Percentiles rank a stretch among this genome's conserved stretches.
Evolutionary conservation across 805 yeast species (phyloP).

Genomic region (Yarrowia alimentaria): DNA sequence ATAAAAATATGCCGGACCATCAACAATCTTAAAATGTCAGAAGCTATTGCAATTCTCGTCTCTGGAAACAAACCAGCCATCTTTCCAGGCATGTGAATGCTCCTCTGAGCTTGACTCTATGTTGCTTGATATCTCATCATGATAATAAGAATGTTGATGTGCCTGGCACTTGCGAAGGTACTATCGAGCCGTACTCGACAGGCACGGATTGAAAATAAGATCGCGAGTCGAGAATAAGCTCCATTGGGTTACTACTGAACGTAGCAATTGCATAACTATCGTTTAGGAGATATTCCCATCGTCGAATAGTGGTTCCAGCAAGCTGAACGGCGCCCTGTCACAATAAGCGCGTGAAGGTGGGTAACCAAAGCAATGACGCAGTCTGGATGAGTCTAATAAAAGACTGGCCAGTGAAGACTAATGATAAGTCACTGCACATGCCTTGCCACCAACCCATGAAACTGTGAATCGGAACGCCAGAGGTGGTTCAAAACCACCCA

Average conservation of each 20-base stretch:
- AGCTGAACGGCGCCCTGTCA: conserved; percentile 20
- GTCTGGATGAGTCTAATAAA: conserved; percentile 27
- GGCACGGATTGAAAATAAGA: conserved; percentile 29
- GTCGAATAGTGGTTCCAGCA: conserved; percentile 29
- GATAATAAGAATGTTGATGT: conserved; percentile 26
- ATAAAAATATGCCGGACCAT: background rate
- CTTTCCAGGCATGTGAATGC: conserved; percentile 27
- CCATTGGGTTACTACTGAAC: conserved; percentile 39
- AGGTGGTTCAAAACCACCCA: conserved; percentile 12
- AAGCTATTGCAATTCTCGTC: conserved; percentile 33
- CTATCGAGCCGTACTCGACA: conserved; percentile 29
- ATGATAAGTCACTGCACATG: conserved; percentile 18
- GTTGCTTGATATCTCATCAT: conserved; percentile 38
- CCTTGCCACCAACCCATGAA: conserved; percentile 29
- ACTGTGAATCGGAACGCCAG: conserved; percentile 27
- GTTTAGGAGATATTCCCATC: conserved; percentile 31
- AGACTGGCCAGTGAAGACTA: conserved; percentile 27
- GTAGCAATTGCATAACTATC: conserved; percentile 41
- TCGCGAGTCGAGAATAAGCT: conserved; percentile 39
- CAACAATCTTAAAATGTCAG: conserved; percentile 30
- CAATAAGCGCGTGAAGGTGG: too few species aligned
- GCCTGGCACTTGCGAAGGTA: conserved; percentile 36
- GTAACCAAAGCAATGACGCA: too few species aligned
- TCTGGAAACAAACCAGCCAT: conserved; percentile 23
- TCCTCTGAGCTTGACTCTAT: conserved; percentile 42